Base-by-base conservation (phyloP, 306 rosid species). In the Albizia julibrissin region DNA sequence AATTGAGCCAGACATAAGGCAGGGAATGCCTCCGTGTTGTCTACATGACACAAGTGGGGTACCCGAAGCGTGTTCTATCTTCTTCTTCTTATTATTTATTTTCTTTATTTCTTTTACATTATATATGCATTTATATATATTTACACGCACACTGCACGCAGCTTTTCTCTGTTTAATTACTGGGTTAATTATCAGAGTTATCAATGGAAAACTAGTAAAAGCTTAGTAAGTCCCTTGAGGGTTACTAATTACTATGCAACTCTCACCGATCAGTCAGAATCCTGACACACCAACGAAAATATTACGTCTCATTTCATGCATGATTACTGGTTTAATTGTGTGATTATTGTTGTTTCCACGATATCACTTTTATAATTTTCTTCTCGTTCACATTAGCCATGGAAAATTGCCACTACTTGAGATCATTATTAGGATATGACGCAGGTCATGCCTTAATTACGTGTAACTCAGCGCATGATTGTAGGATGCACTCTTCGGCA, bases 401-500 rank as follows among this genome's bases (percentile, higher is more conserved):
- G 44, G 33, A 50, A 81, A 70, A 65, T 42, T 9, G 75, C 27
- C 59, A 10, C 15, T 69, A 10, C 15, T 69, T 42, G 62, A 44
- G 18, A 1, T 81, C 62, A 81, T 65, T 69, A 77, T 78, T 79
- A 81, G 49, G 43, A 44, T 72, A 74, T 78, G 8, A 37, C 56
- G 79, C 70, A 69, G 44, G 34, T 77, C 21, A 43, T 37, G 69
- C 76, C 80, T 65, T 62, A 37, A 72, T 54, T 22, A 73, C 59
- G 82, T 68, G 76, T 52, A 81, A 54, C 76, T 22, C 76, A 34
- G 37, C 71, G 69, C 79, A 77, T 80, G 72, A 59, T 43, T 61
- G 26, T 26, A 26, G 34, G 67, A 61, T 11, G 1, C 34, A 61
- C 67, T 24, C 34, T n/a, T n/a, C n/a, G n/a, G n/a, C n/a, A n/a